Conservation (phyloP, 2,329 filamentous ascomycete genomes). For the Claviceps sp. region DNA sequence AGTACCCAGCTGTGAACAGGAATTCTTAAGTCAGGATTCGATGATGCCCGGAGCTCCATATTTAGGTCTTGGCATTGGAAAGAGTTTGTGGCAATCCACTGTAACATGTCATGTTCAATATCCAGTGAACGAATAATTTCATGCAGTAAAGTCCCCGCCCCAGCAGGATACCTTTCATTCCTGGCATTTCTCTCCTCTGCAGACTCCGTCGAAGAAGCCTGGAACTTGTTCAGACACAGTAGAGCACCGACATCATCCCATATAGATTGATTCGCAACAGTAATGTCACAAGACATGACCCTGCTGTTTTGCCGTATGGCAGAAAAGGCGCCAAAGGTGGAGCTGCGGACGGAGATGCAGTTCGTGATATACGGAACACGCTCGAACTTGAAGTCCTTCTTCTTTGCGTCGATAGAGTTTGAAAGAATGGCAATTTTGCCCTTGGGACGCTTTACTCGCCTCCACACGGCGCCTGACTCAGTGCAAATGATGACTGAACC, state of each 20-base stretch:
- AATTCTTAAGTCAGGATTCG: constrained; percentile 54
- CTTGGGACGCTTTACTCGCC: constrained; percentile 68
- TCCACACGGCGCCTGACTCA: constrained; percentile 85
- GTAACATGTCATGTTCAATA: constrained; percentile 48
- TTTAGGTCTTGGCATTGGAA: constrained; percentile 29
- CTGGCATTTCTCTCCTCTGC: constrained; percentile 22
- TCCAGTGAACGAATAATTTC: constrained; percentile 49
- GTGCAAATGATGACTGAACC: constrained; percentile 93
- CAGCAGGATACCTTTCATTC: constrained; percentile 23
- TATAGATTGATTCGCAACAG: constrained; percentile 51
- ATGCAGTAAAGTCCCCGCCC: constrained; percentile 35
- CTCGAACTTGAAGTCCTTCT: constrained; percentile 91
- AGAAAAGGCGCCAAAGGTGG: constrained; percentile 79
- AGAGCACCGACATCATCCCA: constrained; percentile 63
- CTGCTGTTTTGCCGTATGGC: constrained; percentile 76
- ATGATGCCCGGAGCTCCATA: constrained; percentile 38
- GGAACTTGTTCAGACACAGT: constrained; percentile 52
- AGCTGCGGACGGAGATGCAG: constrained; percentile 73
- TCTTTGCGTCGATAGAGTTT: constrained; percentile 41
- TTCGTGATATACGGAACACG: constrained; percentile 79
- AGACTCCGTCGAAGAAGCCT: constrained; percentile 21
- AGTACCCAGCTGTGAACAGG: constrained; percentile 77
- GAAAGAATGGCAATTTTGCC: constrained; percentile 51
- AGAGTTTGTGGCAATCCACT: constrained; percentile 30
- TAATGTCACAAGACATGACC: constrained; percentile 59